These are phyloP conservation scores for Sporobolomyces pararoseus DNA, from an alignment of 768 basidiomycete species.

Conservation along the genomic window DNA sequence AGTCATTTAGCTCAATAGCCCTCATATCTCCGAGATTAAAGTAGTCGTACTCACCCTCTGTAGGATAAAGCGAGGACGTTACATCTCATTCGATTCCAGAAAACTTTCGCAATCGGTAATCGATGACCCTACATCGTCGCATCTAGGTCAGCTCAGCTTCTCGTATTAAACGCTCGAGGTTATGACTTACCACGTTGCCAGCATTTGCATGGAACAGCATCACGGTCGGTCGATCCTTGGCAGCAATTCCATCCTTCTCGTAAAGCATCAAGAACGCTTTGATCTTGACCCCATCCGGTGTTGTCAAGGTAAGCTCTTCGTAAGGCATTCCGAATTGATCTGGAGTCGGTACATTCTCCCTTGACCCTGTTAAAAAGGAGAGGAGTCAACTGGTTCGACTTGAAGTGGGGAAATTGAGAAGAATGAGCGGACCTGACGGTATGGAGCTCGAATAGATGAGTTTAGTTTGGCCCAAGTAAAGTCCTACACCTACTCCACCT, in stretches of 20 bases:
- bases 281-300: constrained; percentile 68
- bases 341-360: constrained; percentile 70
- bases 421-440: neutral
- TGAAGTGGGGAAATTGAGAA: neutral
- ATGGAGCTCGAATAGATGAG: constrained; percentile 83
- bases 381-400: neutral
- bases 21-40: too few relatives aligned
- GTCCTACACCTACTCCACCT: constrained; percentile 54
- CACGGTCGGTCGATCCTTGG: constrained; percentile 65
- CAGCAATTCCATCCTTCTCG: constrained; percentile 53
- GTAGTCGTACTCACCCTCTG: constrained; percentile 75
- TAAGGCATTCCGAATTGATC: constrained; percentile 68
- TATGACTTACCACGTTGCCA: constrained; percentile 49
- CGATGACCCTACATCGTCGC: constrained; percentile 75
- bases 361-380: constrained; percentile 59
- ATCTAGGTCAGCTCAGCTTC: too few relatives aligned
- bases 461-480: constrained; percentile 80
- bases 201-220: constrained; percentile 84
- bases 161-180: too few relatives aligned
- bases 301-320: constrained; percentile 67
- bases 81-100: constrained; percentile 76
- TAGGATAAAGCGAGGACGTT: constrained; percentile 95
- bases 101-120: constrained; percentile 77
- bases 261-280: constrained; percentile 74
- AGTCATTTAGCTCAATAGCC: neutral